These are phyloP conservation scores for Posidonia oceanica DNA, from an alignment of 116 monocot species.

Conservation along the genomic window DNA sequence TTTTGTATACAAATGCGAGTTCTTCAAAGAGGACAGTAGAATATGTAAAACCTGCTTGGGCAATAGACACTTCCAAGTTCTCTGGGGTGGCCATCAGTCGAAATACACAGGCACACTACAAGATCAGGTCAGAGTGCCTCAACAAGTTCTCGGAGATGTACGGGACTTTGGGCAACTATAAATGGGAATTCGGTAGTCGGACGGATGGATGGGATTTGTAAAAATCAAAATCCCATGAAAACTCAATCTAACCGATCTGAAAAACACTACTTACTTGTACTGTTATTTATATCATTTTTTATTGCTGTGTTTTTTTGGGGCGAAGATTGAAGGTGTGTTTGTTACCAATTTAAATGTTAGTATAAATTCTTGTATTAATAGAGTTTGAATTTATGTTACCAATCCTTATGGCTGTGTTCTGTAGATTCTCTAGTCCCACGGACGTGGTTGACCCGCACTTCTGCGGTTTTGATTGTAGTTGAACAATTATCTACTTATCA, in stretches of 20 bases:
- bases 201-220: constrained; percentile 83
- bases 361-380: too few relatives aligned
- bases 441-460: too few relatives aligned
- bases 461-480: too few relatives aligned
- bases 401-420: too few relatives aligned
- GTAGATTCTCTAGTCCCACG: too few relatives aligned
- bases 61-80: constrained; percentile 67
- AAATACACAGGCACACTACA: constrained; percentile 47
- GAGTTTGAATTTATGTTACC: too few relatives aligned
- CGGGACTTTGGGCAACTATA: constrained; percentile 42
- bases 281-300: too few relatives aligned
- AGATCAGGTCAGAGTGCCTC: constrained; percentile 58
- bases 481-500: too few relatives aligned
- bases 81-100: constrained; percentile 62
- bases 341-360: too few relatives aligned
- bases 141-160: constrained; percentile 45
- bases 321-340: too few relatives aligned
- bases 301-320: too few relatives aligned
- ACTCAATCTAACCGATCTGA: neutral
- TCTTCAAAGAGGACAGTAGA: constrained; percentile 41
- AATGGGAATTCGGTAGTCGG: constrained; percentile 43
- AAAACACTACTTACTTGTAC: neutral
- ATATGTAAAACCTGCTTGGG: constrained; percentile 81
- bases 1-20: constrained; percentile 57
- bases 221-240: neutral